phyloP scores from a whole-genome alignment of 805 yeast species.

The Metschnikowia proteae region DNA sequence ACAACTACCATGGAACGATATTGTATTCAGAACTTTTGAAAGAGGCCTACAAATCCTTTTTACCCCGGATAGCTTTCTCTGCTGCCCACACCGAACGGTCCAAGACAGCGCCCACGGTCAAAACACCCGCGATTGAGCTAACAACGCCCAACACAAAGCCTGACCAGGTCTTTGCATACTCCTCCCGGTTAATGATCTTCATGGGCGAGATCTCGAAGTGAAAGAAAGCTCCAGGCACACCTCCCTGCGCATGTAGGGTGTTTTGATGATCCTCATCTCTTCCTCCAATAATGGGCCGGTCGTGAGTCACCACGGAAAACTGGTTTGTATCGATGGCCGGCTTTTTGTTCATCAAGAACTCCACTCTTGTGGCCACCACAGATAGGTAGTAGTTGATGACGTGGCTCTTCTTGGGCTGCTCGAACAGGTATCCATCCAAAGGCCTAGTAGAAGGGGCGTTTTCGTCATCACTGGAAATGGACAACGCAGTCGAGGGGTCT shows the following conservation, averaged over 20 bases:
- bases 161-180: constrained; percentile 70
- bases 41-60: constrained; percentile 46
- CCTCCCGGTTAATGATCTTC: constrained; percentile 83
- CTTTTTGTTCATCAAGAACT: constrained; percentile 50
- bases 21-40: neutral
- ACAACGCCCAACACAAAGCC: constrained; percentile 78
- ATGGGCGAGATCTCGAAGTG: constrained; percentile 90
- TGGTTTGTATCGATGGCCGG: constrained; percentile 74
- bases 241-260: constrained; percentile 78
- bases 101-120: constrained; percentile 85
- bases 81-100: constrained; percentile 91
- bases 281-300: constrained; percentile 82
- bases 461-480: constrained; percentile 20
- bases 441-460: constrained; percentile 54
- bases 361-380: constrained; percentile 86
- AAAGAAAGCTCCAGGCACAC: constrained; percentile 85
- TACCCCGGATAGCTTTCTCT: constrained; percentile 65
- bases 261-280: constrained; percentile 88
- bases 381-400: constrained; percentile 76
- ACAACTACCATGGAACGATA: neutral
- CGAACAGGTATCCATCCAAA: constrained; percentile 50
- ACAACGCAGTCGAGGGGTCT: constrained; percentile 37
- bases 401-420: constrained; percentile 50
- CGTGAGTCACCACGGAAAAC: constrained; percentile 84
- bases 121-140: constrained; percentile 88